Evolutionary conservation across 2,329 filamentous ascomycete genomes (phyloP), one percentile per base, ranked within the genome.

Genomic region (Xylariomycetidae sp.): DNA sequence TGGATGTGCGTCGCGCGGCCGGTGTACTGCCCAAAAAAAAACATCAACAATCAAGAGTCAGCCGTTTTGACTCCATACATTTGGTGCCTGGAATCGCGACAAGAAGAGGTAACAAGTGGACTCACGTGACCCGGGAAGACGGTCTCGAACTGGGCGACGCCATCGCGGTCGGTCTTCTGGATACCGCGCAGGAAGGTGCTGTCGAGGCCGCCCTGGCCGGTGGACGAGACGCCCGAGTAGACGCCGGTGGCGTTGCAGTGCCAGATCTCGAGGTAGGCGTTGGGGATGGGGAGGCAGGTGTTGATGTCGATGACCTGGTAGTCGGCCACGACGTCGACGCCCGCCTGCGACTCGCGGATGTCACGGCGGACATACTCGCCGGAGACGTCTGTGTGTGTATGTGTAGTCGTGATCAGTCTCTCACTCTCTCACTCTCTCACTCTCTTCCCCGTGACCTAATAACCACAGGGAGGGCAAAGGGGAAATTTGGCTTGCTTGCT

Each of bases 101-200:
- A n/a, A n/a, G n/a, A n/a, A n/a, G n/a, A n/a, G n/a, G n/a, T n/a
- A n/a, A n/a, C n/a, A n/a, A n/a, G n/a, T n/a, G n/a, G n/a, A n/a
- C n/a, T n/a, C n/a, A n/a, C n/a, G 20, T 23, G 63, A n/a, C 63
- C 64, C 0, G 64, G 63, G 46, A 68, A 61, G 15, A 63, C 59
- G 7, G 67, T 72, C 27, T 67, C 59, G 42, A 73, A 72, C 29
- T 53, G 50, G 9, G 62, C 64, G 7, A 72, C 63, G 29, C 70
- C 69, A 13, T 70, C 63, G 16, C 53, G 38, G 40, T 72, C 61
- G 2, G 67, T 67, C 18, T 61, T 41, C 44, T 69, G 64, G 35
- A 74, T 60, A 28, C 70, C 70, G 12, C 70, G 63, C 4, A 72
- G 58, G 54, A 63, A 72, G 8, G 65, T 70, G 5, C 57, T 51